Conservation (phyloP, 2,329 filamentous ascomycete species). For the Fusarium virguliforme region DNA sequence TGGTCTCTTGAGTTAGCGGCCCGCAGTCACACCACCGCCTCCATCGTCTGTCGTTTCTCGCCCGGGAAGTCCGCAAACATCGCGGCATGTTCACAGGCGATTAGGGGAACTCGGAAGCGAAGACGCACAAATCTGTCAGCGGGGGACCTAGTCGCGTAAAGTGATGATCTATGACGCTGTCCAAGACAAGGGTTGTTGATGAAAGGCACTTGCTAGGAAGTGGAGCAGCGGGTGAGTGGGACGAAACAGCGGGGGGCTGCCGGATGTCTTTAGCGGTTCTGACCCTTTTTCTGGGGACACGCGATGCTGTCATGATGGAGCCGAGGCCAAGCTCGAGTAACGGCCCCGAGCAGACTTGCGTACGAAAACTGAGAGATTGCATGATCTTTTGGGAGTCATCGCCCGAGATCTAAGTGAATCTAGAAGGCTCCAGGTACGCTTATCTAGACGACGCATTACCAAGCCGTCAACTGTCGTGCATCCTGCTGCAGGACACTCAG, state of each 20-base stretch:
- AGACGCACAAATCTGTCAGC: conserved; percentile 9
- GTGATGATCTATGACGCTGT: conserved; percentile 45
- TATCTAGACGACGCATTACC: conserved; percentile 9
- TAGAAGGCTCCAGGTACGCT: conserved; percentile 10
- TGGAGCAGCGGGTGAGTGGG: conserved; percentile 43
- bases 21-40: conserved; percentile 17
- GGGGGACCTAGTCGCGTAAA: conserved; percentile 37
- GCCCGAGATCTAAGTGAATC: background rate
- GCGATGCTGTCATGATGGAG: conserved; percentile 40
- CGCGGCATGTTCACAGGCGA: conserved; percentile 6
- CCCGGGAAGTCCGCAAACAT: conserved; percentile 3
- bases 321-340: conserved; percentile 28
- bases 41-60: background rate
- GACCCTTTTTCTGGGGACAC: conserved; percentile 42
- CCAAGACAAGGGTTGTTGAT: conserved; percentile 36
- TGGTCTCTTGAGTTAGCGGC: conserved; percentile 5
- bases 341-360: conserved; percentile 20
- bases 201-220: conserved; percentile 18
- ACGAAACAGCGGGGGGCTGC: conserved; percentile 32
- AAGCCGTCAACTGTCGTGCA: conserved; percentile 6
- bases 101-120: conserved; percentile 3
- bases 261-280: conserved; percentile 30
- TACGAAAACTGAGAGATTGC: background rate
- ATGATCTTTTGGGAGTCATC: background rate
- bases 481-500: conserved; percentile 25